A percentile compares a stretch with the other conserved stretches of the same genome.
phyloP scores from a whole-genome alignment of 164 flowering plant genomes.

The Echeveria elegans region DNA sequence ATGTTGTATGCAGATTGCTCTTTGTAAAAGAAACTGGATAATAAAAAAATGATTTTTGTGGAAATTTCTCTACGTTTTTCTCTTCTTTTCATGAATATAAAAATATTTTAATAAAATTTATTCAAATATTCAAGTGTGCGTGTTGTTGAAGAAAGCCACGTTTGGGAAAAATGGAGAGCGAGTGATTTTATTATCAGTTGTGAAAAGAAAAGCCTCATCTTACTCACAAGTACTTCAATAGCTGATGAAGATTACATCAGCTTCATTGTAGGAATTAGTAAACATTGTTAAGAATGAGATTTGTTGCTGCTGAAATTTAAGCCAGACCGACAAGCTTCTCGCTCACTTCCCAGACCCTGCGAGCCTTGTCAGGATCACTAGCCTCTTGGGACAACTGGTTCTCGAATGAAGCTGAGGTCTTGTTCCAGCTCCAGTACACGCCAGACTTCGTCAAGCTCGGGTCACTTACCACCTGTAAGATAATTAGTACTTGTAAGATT shows the following conservation, averaged over 20 bases:
- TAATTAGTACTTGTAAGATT: neutral
- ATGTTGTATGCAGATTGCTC: too few species aligned
- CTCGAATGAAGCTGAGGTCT: constrained; percentile 77
- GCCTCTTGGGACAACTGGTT: constrained; percentile 94
- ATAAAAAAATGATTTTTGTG: too few species aligned
- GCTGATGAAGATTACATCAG: neutral
- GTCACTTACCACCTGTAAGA: constrained; percentile 81
- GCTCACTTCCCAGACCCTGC: constrained; percentile 88
- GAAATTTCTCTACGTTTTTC: too few species aligned
- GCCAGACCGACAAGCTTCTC: constrained; percentile 92
- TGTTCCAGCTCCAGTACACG: constrained; percentile 99
- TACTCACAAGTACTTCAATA: neutral
- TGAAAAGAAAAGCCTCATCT: neutral
- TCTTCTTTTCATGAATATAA: too few species aligned
- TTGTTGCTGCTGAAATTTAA: neutral
- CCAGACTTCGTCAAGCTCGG: constrained; percentile 95
- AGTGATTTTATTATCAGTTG: neutral
- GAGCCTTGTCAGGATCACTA: constrained; percentile 79
- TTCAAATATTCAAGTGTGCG: too few species aligned
- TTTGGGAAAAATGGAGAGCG: neutral
- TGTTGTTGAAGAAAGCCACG: too few species aligned
- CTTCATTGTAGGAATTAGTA: neutral
- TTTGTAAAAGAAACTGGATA: too few species aligned
- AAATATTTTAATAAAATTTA: too few species aligned
- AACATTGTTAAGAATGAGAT: neutral